phyloP scores from a whole-genome alignment of 31 red algal species.

The Odonthalia washingtoniensis region DNA sequence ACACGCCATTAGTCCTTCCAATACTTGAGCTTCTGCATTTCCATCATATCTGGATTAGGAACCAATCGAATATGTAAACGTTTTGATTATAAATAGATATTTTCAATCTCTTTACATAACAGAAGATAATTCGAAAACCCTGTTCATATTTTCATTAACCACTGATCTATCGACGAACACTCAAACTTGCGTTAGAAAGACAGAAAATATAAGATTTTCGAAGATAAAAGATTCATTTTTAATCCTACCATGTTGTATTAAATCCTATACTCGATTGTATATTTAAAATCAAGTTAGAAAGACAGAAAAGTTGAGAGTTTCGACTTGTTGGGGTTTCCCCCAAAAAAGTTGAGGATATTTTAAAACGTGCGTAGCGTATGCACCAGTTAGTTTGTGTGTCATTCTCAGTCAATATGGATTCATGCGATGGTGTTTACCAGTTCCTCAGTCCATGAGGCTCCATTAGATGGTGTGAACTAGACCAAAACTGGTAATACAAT shows the following conservation, averaged over 20 bases:
- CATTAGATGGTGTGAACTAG: constrained; percentile 95
- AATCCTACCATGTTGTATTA: no score
- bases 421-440: no score
- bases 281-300: no score
- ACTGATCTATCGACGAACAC: no score
- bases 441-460: constrained; percentile 93
- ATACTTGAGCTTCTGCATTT: constrained; percentile 74
- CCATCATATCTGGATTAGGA: constrained; percentile 75
- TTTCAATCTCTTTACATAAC: constrained; percentile 85
- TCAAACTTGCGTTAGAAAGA: constrained; percentile 87
- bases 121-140: constrained; percentile 93
- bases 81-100: constrained; percentile 85
- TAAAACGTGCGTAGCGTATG: constrained; percentile 96
- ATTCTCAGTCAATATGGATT: no score
- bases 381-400: constrained; percentile 89
- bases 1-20: constrained; percentile 86
- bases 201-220: no score
- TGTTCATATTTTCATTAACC: no score
- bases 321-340: no score
- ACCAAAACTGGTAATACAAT: constrained; percentile 93
- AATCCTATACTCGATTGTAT: no score
- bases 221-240: no score
- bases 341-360: no score
- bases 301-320: no score
- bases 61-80: constrained; percentile 87